Percentiles rank a stretch among this genome's conserved stretches.
Conservation (phyloP, 2,329 filamentous ascomycete genomes). For the Microsporum canis region DNA sequence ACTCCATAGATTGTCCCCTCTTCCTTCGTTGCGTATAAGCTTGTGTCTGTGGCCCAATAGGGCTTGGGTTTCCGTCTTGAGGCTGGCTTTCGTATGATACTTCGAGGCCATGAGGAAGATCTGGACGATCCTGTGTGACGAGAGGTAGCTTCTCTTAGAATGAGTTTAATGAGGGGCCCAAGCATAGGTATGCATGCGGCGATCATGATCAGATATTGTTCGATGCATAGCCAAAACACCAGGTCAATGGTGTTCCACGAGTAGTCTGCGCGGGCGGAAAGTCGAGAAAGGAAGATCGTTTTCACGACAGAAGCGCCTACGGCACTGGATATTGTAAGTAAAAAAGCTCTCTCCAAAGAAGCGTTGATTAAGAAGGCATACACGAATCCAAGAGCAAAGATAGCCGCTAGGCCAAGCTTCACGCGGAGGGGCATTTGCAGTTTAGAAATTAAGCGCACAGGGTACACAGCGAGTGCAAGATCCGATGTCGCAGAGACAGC, state of each 20-base stretch:
- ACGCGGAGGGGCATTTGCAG: slow-evolving; percentile 8
- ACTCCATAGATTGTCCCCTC: not conserved
- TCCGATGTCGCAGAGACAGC: slow-evolving; percentile 10
- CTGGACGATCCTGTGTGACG: not conserved
- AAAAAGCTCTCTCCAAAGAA: not conserved
- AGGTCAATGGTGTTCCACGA: slow-evolving; percentile 9
- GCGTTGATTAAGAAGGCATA: not conserved
- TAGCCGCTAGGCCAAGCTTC: slow-evolving; percentile 4
- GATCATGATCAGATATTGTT: slow-evolving; percentile 12
- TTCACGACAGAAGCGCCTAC: slow-evolving; percentile 10
- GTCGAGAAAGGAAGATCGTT: slow-evolving; percentile 6
- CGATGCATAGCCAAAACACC: slow-evolving; percentile 7
- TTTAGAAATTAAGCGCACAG: slow-evolving; percentile 7
- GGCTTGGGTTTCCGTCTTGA: not conserved
- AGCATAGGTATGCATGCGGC: slow-evolving; percentile 11
- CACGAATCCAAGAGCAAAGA: slow-evolving; percentile 9
- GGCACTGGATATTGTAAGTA: not conserved
- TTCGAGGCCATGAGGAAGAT: not conserved
- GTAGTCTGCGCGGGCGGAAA: slow-evolving; percentile 9
- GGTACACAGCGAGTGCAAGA: slow-evolving; percentile 10
- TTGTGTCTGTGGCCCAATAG: not conserved
- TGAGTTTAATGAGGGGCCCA: slow-evolving; percentile 7
- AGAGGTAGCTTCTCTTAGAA: not conserved
- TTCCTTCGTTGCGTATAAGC: not conserved
- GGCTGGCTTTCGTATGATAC: not conserved